Percentiles rank a stretch among this genome's conserved stretches.
Evolutionary conservation across 75 land plant genomes (phyloP).

Genomic region (Cryptomeria japonica): DNA sequence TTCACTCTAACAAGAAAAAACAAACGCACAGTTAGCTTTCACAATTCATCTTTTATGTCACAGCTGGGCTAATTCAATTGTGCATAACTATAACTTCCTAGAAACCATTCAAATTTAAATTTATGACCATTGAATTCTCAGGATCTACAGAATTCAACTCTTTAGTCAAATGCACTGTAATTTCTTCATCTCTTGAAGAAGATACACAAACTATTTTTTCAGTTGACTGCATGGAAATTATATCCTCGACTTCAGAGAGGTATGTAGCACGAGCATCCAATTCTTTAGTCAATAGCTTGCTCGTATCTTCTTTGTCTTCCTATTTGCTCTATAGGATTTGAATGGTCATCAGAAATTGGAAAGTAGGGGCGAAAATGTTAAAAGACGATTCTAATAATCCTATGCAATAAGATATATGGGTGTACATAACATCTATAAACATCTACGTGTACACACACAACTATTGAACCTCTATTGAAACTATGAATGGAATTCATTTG

Average conservation of each 20-base stretch:
- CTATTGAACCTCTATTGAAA: neutral
- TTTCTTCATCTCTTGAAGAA: slow-evolving; percentile 17
- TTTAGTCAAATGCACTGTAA: slow-evolving; percentile 3
- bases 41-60: neutral
- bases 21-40: neutral
- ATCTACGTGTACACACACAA: neutral
- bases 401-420: neutral
- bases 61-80: neutral
- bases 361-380: neutral
- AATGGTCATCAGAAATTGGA: neutral
- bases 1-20: neutral
- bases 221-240: slow-evolving; percentile 1
- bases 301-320: slow-evolving; percentile 17
- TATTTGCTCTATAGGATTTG: slow-evolving; percentile 10
- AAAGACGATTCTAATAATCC: neutral
- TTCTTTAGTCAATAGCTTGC: slow-evolving; percentile 6
- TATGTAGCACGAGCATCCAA: neutral
- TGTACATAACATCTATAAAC: neutral
- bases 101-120: neutral
- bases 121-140: slow-evolving; percentile 17
- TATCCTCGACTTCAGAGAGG: slow-evolving; percentile 16
- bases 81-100: neutral
- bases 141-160: neutral
- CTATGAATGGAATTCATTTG: neutral
- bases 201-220: neutral